Evolutionary conservation across 192 early-diverging fungal genomes (phyloP), one percentile per base, ranked within the genome.

Genomic region (Chytriomyces confervae): DNA sequence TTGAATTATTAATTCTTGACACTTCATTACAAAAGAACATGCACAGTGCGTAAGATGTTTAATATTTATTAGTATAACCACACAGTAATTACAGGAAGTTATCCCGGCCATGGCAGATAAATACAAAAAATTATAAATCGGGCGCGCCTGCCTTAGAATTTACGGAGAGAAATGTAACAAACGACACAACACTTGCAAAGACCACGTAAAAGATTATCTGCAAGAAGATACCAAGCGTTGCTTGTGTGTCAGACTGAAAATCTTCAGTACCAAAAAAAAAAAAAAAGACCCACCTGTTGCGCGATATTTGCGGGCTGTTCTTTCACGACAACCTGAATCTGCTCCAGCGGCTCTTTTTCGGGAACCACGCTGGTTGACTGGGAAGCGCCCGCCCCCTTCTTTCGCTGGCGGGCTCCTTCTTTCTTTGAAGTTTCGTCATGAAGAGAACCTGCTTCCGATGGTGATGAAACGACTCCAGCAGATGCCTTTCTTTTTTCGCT

Each of bases 131-230:
- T 27, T 27, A 27, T 27, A 27, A 27, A 27, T 27, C 24, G 24
- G 24, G 24, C 24, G 24, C 24, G 24, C 24, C 24, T 27, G 24
- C 0, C 24, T 27, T 27, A 27, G 24, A 27, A 27, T 43, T 8
- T 70, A 50, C 24, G 50, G 36, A 60, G 11, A 65, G 16, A 66
- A 72, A 61, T 18, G 64, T 76, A 18, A 23, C 43, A 62, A 62
- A 76, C 9, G 71, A 72, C 11, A 72, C 36, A 11, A 36, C 9
- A 16, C n/a, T 64, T 65, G 51, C 66, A 46, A 68, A 68, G 7
- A 63, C 71, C 10, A 72, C 57, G 43, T 72, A 63, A 72, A 68
- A 68, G 11, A 68, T 9, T 27, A 63, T 63, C 62, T 63, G 36
- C 53, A 11, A n/a, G 11, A 57, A 57, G 53, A 57, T 16, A 57